Evolutionary conservation across 768 basidiomycete genomes (phyloP), one percentile per base, ranked within the genome.

Genomic region (Tulasnella sp.): DNA sequence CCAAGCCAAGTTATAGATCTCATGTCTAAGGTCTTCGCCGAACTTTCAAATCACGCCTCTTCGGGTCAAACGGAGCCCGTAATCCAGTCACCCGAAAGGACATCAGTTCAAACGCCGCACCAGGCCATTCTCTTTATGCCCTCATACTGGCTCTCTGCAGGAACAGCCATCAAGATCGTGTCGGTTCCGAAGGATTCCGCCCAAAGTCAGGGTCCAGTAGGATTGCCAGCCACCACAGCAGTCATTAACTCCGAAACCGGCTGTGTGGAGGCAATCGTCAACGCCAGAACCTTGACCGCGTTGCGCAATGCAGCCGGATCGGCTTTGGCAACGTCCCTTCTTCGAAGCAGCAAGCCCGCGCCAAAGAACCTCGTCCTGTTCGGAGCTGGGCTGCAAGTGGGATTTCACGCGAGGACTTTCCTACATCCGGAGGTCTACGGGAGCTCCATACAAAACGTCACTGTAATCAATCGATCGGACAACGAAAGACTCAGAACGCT

Each of bases 51-150:
- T 70, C 70, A 9, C 74, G 75, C 70, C n/a, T 86, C 86, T 7
- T 84, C 76, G n/a, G 75, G 44, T 20, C 51, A 23, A 78, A 75
- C 46, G 77, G 44, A 78, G 5, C 57, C 77, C 10, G n/a, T 73
- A 20, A 82, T 84, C 37, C 81, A 85, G 75, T 85, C 85, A 15
- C 94, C 94, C 4, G 91, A 89, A 75, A 87, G 95, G 72, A 88
- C 87, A 0, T 84, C 86, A 0, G 82, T 95, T 15, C 84, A 85
- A 0, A 89, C 87, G 73, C 81, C 83, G 10, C 85, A 87, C 61
- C 90, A 94, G 80, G 91, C 87, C 0, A 86, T 88, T 0, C 85
- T 98, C 2, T 92, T 95, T 84, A 97, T 97, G 95, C 94, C 95
- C 2, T 89, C 93, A 9, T 88, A 91, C 35, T 85, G 91, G 13